Base-by-base conservation (phyloP, 768 basidiomycete species). In the Xerocomellus intermedius region DNA sequence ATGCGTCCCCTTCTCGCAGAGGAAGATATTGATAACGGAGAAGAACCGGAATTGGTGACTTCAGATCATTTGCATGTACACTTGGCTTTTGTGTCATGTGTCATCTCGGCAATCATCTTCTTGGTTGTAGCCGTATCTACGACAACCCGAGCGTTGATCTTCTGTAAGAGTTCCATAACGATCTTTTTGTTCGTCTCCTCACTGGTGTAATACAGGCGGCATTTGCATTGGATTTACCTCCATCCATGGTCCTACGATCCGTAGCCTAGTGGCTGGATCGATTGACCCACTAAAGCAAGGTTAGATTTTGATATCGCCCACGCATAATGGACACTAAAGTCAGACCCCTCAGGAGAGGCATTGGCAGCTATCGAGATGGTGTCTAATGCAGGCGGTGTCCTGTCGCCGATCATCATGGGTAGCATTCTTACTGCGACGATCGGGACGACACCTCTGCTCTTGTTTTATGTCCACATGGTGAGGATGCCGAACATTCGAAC, bases 381-480 rank as follows among this genome's bases (percentile, higher is more conserved):
- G 2, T 21, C 54, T 7, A 58, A 56, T 13, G 53, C 61, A 3
- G 71, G 63, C 28, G 16, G 8, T 5, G 16, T 61, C 3, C 54
- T 71, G 22, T 70, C 71, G 5, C 67, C 69, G 3, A 28, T 72
- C 48, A 50, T 73, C 42, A 69, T 72, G 67, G 69, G 69, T 8
- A 45, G 67, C 38, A 60, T 71, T 33, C 42, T 71, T 24, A 62
- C 65, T 12, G 52, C 57, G 35, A 64, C 69, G 9, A 66, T 69
- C 24, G 42, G 37, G n/a, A 59, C 51, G 0, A 14, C 16, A 8
- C 68, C 68, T 30, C 10, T 69, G 22, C 38, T 69, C 45, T 9
- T 64, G 28, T 69, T 69, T 53, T 55, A 69, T 35, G 45, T 69
- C 7, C 64, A 67, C 19, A n/a, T 57, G 58, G 69, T 69, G 26